Percentiles rank a stretch among this genome's conserved stretches.
Evolutionary conservation across 306 rosid species (phyloP).

Genomic region (Medicago ruthenica): DNA sequence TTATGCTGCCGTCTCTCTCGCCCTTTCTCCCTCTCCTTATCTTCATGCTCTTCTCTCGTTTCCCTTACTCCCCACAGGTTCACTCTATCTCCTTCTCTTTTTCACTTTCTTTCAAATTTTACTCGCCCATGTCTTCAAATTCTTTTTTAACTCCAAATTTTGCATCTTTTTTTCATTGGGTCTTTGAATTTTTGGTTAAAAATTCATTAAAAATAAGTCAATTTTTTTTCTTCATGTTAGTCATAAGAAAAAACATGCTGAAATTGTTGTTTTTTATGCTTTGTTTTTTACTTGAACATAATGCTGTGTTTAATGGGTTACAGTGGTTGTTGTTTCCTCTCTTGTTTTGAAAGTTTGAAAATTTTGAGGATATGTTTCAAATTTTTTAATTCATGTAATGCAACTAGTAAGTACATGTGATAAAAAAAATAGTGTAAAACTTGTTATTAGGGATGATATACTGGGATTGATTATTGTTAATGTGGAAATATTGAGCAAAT

Average conservation of each 20-base stretch:
- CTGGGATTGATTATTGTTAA: slow-evolving; percentile 7
- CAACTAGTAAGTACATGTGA: background rate
- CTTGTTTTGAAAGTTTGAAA: background rate
- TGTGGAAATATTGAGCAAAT: background rate
- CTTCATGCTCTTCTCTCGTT: slow-evolving; percentile 56
- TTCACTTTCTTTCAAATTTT: background rate
- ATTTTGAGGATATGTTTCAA: background rate
- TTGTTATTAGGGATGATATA: slow-evolving; percentile 20
- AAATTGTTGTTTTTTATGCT: background rate
- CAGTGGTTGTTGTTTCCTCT: background rate
- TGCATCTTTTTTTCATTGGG: slow-evolving; percentile 29
- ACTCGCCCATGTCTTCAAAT: slow-evolving; percentile 31
- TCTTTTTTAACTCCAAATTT: slow-evolving; percentile 10
- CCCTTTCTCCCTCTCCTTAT: slow-evolving; percentile 36
- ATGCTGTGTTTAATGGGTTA: background rate
- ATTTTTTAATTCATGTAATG: background rate
- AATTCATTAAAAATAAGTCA: background rate
- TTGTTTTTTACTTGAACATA: background rate
- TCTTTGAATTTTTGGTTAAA: background rate
- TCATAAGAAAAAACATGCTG: background rate
- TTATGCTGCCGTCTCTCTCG: slow-evolving; percentile 58
- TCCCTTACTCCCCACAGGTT: slow-evolving; percentile 58
- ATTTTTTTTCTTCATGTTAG: slow-evolving; percentile 7
- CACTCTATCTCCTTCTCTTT: slow-evolving; percentile 9
- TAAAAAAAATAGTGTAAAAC: slow-evolving; percentile 4